A percentile compares a stretch with the other conserved stretches of the same genome.
phyloP scores from a whole-genome alignment of 2,329 filamentous ascomycete species.

The Pseudogymnoascus sp. region DNA sequence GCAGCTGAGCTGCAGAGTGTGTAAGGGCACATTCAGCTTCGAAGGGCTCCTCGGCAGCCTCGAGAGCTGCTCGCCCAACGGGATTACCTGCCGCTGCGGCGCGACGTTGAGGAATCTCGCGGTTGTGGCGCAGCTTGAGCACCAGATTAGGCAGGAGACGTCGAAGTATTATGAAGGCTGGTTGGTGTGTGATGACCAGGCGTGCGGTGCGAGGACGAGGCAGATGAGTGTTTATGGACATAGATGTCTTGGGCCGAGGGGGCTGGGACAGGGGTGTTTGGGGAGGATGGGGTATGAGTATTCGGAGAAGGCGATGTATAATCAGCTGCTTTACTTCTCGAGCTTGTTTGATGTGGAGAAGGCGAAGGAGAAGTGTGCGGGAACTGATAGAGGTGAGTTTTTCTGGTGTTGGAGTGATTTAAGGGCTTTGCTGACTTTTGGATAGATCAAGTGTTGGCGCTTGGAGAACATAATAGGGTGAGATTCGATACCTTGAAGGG shows the following conservation, averaged over 20 bases:
- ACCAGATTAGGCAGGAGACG: constrained; percentile 70
- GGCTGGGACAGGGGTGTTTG: constrained; percentile 74
- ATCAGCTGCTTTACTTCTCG: constrained; percentile 84
- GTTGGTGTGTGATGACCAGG: constrained; percentile 82
- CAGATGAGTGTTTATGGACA: constrained; percentile 91
- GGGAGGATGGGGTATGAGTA: constrained; percentile 87
- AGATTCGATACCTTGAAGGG: constrained; percentile 70
- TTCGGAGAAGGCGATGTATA: constrained; percentile 84
- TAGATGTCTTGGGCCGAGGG: constrained; percentile 79
- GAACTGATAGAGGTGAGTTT: constrained; percentile 37
- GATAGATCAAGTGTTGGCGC: constrained; percentile 47
- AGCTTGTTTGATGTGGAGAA: constrained; percentile 85
- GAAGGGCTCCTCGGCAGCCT: constrained; percentile 61
- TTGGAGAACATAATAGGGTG: constrained; percentile 75
- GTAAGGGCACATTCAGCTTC: constrained; percentile 65
- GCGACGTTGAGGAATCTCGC: constrained; percentile 60
- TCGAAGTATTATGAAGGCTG: constrained; percentile 86
- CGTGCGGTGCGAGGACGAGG: constrained; percentile 78
- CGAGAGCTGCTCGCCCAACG: constrained; percentile 61
- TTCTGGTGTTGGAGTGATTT: neutral
- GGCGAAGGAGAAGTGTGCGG: constrained; percentile 48
- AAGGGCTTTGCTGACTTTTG: constrained; percentile 20
- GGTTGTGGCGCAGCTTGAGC: constrained; percentile 79
- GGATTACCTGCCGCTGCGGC: constrained; percentile 69
- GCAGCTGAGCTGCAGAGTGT: constrained; percentile 70